These are phyloP conservation scores for Cystofilobasidium ferigula DNA, from an alignment of 768 basidiomycete genomes.

Conservation along the genomic window DNA sequence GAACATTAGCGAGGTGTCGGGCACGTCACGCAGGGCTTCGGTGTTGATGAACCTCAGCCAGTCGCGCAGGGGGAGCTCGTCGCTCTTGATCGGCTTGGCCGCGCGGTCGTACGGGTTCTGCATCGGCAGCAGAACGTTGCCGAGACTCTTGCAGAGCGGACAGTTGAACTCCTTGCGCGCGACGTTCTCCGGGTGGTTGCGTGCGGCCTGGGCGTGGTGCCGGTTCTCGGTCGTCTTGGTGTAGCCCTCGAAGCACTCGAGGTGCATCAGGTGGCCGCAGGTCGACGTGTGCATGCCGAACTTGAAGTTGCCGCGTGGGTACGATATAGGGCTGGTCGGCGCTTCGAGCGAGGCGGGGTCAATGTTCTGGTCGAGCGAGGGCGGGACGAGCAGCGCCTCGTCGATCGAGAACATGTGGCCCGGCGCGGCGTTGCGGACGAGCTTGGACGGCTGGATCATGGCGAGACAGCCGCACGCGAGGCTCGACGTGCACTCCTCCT, in stretches of 20 bases:
- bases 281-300: constrained; percentile 80
- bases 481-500: constrained; percentile 69
- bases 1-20: constrained; percentile 36
- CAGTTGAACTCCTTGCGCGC: constrained; percentile 89
- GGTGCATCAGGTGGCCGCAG: constrained; percentile 95
- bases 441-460: constrained; percentile 72
- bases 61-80: constrained; percentile 56
- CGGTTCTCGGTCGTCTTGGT: constrained; percentile 58
- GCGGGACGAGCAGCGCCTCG: constrained; percentile 55
- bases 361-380: constrained; percentile 52
- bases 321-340: constrained; percentile 31
- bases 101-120: constrained; percentile 34
- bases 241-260: constrained; percentile 86
- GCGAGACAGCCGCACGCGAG: constrained; percentile 76
- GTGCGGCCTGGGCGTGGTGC: constrained; percentile 63
- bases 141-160: constrained; percentile 89
- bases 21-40: constrained; percentile 60
- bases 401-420: constrained; percentile 48
- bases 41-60: constrained; percentile 86
- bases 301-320: constrained; percentile 48
- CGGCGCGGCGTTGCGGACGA: constrained; percentile 64
- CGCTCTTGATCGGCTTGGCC: constrained; percentile 36
- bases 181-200: constrained; percentile 92
- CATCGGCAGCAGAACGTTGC: constrained; percentile 85
- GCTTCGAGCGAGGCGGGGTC: constrained; percentile 23